Evolutionary conservation across 352 stramenopile species (phyloP), one percentile per base, ranked within the genome.

Genomic region (Phytophthora foliorum): DNA sequence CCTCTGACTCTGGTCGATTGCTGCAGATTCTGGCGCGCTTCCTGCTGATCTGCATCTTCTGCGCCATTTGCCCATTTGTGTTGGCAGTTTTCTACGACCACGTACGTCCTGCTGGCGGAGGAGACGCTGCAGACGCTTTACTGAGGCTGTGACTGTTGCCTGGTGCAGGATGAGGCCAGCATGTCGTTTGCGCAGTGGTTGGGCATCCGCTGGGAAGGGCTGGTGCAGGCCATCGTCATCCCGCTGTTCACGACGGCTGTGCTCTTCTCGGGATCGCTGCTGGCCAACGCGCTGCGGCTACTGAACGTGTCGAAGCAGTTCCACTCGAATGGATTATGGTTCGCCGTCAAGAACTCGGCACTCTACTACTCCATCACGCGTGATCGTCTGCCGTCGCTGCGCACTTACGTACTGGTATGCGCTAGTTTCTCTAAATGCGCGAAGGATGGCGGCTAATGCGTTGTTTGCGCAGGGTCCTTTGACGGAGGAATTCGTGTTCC

Each of bases 401-500:
- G 89, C 22, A 97, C 91, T 64, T 94, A 92, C 53, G 69, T 95
- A 10, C 54, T 95, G 68, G 89, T 96, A 75, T 39, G 75, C 72
- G 16, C 24, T 27, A 11, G 22, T 46, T 29, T 1, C 2, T 49
- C 0, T 49, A 29, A 17, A 29, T 13, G 21, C 44, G 36, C 8
- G 31, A 21, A 11, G 31, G 44, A 9, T 56, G 53, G 17, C 49
- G n/a, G 60, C 34, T 31, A 17, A 27, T 49, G 54, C 36, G 10
- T 25, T 32, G 36, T 60, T 27, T 58, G 27, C 4, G 51, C 89
- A 90, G 89, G 97, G 93, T 6, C 97, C 97, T 5, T 69, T 98
- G 44, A 96, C 92, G 0, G 97, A 99, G 77, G 97, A 99, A 78
- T 91, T 98, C 73, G 88, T 98, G n/a, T 99, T 99, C 69, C 91